Conservation (phyloP, 1,284 basidiomycete genomes). For the Ganoderma boninense region DNA sequence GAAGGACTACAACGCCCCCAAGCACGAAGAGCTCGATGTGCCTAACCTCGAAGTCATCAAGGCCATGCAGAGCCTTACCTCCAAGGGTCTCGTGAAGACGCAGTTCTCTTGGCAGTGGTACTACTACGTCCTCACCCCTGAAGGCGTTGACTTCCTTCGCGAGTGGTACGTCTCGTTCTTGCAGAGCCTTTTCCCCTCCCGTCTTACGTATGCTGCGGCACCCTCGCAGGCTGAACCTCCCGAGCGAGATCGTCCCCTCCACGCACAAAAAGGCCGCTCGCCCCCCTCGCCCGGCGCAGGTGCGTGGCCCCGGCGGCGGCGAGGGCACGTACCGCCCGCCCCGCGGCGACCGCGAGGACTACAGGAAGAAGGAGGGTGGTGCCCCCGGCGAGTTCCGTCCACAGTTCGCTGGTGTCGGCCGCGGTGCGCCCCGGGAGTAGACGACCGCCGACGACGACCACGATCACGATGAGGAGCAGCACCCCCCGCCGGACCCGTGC, state of each 20-base stretch:
- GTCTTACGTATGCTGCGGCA: not conserved
- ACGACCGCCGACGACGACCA: slow-evolving; percentile 24
- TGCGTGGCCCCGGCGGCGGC: slow-evolving; percentile 66
- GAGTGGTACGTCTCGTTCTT: slow-evolving; percentile 74
- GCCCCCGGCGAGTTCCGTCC: slow-evolving; percentile 86
- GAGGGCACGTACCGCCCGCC: slow-evolving; percentile 88
- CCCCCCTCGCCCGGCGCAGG: slow-evolving; percentile 74
- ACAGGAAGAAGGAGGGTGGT: slow-evolving; percentile 84
- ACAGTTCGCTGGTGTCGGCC: slow-evolving; percentile 86
- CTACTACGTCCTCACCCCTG: slow-evolving; percentile 94
- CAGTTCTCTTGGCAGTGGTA: slow-evolving; percentile 98
- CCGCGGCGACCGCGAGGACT: slow-evolving; percentile 89
- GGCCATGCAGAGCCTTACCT: slow-evolving; percentile 97
- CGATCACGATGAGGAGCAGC: slow-evolving; percentile 19
- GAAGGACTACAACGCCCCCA: slow-evolving; percentile 98
- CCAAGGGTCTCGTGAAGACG: slow-evolving; percentile 96
- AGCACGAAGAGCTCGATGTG: slow-evolving; percentile 97
- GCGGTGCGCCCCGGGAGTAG: slow-evolving; percentile 79
- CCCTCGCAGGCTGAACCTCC: slow-evolving; percentile 86
- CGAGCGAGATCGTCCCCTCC: slow-evolving; percentile 91
- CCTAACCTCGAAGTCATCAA: slow-evolving; percentile 99
- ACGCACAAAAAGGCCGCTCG: slow-evolving; percentile 95
- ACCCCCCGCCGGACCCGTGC: slow-evolving; percentile 10
- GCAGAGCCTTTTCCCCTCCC: slow-evolving; percentile 2
- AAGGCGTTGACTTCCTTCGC: slow-evolving; percentile 95